Evolutionary conservation across 2,329 filamentous ascomycete species (phyloP), one percentile per base, ranked within the genome.

Genomic region (Aspergillus ustus): DNA sequence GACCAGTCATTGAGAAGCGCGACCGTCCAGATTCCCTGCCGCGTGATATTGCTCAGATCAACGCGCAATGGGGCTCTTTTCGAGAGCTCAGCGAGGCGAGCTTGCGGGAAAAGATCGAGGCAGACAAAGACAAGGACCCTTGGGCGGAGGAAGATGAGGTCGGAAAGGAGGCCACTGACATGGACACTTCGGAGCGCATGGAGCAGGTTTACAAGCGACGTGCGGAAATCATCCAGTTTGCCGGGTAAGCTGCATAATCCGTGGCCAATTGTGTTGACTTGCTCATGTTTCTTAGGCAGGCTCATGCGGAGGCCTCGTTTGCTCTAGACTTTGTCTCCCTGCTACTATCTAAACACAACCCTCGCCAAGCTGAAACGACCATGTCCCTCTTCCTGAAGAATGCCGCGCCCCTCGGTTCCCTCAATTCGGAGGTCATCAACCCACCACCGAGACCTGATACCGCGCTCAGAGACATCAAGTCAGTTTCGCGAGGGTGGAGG

Each of bases 281-380:
- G 57, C 61, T 66, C 55, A 55, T 40, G 55, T 40, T 13, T 19
- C 59, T 40, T 61, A 82, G 80, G 54, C 75, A 79, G 66, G 77
- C 79, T 34, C 78, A 81, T 58, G 77, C 78, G 70, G 79, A 82
- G 67, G 71, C 79, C 45, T 82, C 90, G 72, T 83, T 91, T 62
- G 87, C 89, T 7, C 86, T 96, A 69, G 92, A 97, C 74, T 91
- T 93, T 69, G 80, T 96, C 59, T 96, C 93, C 31, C 84, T 96
- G 7, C 83, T 96, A 1, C 82, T 95, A 17, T 92, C 91, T n/a
- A 93, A 93, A 74, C 87, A 95, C 72, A 83, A 83, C n/a, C 90
- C 91, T 0, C 86, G 85, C 8, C 86, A 89, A 66, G 91, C 89
- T 5, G 83, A 87, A 67, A 76, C 82, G 51, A 91, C 91, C 4